These are phyloP conservation scores for Kwoniella bestiolae DNA, from an alignment of 768 basidiomycete genomes.

Conservation along the genomic window DNA sequence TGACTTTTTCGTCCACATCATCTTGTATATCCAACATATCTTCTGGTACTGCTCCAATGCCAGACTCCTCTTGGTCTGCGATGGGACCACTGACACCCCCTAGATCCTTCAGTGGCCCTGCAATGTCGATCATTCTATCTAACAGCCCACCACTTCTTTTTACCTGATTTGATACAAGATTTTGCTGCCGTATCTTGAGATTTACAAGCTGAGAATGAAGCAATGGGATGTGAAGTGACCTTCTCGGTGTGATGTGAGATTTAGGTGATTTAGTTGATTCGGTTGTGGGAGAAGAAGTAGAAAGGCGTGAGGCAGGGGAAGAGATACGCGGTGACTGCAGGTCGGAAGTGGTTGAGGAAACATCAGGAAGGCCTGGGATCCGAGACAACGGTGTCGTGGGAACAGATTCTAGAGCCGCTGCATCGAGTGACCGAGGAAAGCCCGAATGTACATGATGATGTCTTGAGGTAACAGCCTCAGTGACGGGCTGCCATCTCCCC, in stretches of 20 bases:
- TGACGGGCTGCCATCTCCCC: conserved; percentile 21
- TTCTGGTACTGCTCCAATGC: conserved; percentile 40
- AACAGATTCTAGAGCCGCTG: not conserved
- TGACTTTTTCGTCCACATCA: conserved; percentile 34
- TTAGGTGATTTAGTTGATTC: not conserved
- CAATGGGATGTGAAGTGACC: conserved; percentile 24
- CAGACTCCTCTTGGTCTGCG: not conserved
- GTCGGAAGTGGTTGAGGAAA: not conserved
- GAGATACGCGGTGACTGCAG: not conserved
- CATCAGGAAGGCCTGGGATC: not conserved
- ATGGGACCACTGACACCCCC: conserved; percentile 35
- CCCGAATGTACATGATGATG: not conserved
- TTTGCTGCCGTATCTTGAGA: conserved; percentile 35
- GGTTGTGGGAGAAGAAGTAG: not conserved
- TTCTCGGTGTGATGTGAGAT: conserved; percentile 3
- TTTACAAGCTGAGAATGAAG: conserved; percentile 35
- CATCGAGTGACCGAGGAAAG: not conserved
- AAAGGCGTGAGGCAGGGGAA: not conserved
- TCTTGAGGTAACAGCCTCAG: not conserved
- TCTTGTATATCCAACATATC: conserved; percentile 48
- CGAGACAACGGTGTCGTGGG: not conserved
- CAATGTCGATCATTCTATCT: conserved; percentile 49
- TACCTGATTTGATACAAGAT: conserved; percentile 19
- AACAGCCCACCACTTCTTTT: conserved; percentile 31
- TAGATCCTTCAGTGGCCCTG: conserved; percentile 36